These are phyloP conservation scores for Penicillium paxilli DNA, from an alignment of 495 filamentous ascomycete genomes.

Conservation along the genomic window DNA sequence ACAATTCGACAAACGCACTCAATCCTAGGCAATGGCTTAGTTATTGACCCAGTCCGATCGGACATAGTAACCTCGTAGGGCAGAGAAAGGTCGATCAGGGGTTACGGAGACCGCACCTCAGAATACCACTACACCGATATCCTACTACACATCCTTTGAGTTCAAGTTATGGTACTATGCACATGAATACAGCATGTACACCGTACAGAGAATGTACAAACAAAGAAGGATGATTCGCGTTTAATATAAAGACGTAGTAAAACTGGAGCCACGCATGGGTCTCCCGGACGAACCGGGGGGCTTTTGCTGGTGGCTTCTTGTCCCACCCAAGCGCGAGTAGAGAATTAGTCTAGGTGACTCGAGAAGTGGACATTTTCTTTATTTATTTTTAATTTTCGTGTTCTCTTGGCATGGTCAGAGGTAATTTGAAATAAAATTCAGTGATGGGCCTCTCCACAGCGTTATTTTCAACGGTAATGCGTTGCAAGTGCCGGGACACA, in stretches of 20 bases:
- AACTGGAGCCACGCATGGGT: slow-evolving; percentile 7
- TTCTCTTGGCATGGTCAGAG: neutral
- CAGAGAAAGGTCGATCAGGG: neutral
- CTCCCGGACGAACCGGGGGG: slow-evolving; percentile 14
- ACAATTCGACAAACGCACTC: neutral
- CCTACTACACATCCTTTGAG: no score
- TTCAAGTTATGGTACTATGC: no score
- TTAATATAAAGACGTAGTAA: slow-evolving; percentile 20
- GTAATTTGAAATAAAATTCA: neutral
- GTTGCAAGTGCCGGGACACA: slow-evolving; percentile 6
- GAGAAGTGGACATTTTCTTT: neutral
- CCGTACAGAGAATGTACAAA: neutral
- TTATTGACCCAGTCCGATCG: neutral
- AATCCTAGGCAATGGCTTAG: neutral
- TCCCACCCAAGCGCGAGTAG: slow-evolving; percentile 1
- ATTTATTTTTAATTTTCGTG: neutral
- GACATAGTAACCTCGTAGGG: neutral
- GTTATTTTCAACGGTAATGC: slow-evolving; percentile 6
- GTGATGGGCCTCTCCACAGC: neutral
- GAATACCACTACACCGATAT: no score
- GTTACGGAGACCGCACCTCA: neutral
- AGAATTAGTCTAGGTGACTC: neutral
- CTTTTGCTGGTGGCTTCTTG: neutral
- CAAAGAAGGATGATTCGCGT: slow-evolving; percentile 7
- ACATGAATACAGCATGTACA: neutral